Percentiles rank a stretch among this genome's conserved stretches.
Conservation (phyloP, 139 green algal species). For the Picochlorum sp. region DNA sequence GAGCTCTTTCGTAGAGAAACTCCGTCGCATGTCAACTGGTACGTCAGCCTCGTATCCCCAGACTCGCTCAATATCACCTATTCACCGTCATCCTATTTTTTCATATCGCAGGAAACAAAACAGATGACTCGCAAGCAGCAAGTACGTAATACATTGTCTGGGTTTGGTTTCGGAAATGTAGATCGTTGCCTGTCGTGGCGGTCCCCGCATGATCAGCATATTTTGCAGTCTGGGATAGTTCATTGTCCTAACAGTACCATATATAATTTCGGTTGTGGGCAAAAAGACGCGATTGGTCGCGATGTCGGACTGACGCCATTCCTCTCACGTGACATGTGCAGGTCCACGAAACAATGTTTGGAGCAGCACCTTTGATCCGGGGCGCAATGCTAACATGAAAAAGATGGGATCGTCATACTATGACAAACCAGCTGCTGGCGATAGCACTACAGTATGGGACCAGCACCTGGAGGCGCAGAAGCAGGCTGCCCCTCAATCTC, state of each 20-base stretch:
- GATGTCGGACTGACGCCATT: background rate
- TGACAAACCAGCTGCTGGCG: background rate
- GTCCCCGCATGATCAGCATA: too few relatives aligned
- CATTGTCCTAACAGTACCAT: too few relatives aligned
- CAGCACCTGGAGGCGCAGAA: slow-evolving; percentile 2
- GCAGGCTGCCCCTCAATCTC: background rate
- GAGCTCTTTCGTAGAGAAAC: background rate
- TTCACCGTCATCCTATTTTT: too few relatives aligned
- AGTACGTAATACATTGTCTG: too few relatives aligned
- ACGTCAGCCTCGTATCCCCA: slow-evolving; percentile 1
- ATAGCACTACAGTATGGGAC: slow-evolving; percentile 1
- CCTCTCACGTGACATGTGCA: slow-evolving; percentile 1
- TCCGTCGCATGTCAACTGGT: slow-evolving; percentile 4
- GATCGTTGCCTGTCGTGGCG: too few relatives aligned
- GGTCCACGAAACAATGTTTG: slow-evolving; percentile 7
- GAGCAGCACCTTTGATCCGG: slow-evolving; percentile 11
- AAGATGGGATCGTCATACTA: slow-evolving; percentile 6
- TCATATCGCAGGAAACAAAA: too few relatives aligned
- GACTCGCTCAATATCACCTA: background rate
- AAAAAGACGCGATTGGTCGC: too few relatives aligned
- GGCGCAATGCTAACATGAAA: slow-evolving; percentile 7
- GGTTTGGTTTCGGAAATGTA: too few relatives aligned
- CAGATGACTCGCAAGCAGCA: too few relatives aligned
- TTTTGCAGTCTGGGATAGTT: too few relatives aligned
- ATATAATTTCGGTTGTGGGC: too few relatives aligned